Evolutionary conservation across 2,329 filamentous ascomycete species (phyloP).

Genomic region (Lasiodiplodia gonubiensis): DNA sequence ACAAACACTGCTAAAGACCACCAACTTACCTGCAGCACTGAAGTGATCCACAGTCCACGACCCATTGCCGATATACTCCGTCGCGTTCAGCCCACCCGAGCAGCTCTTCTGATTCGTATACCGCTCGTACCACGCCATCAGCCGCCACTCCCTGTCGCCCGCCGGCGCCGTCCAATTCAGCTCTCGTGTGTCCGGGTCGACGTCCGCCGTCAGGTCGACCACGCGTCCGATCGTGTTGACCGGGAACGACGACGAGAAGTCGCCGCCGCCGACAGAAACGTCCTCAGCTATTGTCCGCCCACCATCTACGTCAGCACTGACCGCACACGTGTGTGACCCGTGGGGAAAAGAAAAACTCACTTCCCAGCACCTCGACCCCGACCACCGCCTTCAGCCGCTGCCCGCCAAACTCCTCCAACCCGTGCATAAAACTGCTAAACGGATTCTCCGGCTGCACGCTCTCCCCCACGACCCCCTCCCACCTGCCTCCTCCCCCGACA

Average conservation of each 20-base stretch:
- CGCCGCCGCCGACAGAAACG: neutral
- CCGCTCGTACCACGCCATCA: slow-evolving; percentile 34
- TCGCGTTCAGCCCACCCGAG: slow-evolving; percentile 34
- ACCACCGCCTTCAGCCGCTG: slow-evolving; percentile 31
- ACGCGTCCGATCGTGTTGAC: neutral
- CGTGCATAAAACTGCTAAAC: slow-evolving; percentile 32
- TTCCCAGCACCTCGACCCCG: slow-evolving; percentile 27
- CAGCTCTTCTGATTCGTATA: slow-evolving; percentile 34
- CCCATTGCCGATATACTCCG: slow-evolving; percentile 40
- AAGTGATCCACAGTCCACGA: slow-evolving; percentile 45
- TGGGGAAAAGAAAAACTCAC: neutral
- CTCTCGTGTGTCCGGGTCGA: slow-evolving; percentile 22
- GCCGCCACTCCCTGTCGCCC: slow-evolving; percentile 30
- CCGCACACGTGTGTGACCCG: neutral
- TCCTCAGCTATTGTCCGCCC: neutral
- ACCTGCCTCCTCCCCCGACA: slow-evolving; percentile 26
- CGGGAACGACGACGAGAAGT: neutral
- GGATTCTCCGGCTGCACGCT: slow-evolving; percentile 24
- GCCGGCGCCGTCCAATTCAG: slow-evolving; percentile 33
- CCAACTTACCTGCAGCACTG: slow-evolving; percentile 34
- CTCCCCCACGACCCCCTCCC: slow-evolving; percentile 30
- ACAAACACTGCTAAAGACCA: slow-evolving; percentile 27
- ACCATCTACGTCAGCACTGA: neutral
- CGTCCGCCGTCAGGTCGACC: slow-evolving; percentile 31
- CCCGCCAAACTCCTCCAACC: slow-evolving; percentile 32